Percentiles rank a stretch among this genome's conserved stretches.
These are phyloP conservation scores for Ophiostoma populinum DNA, from an alignment of 2,329 filamentous ascomycete genomes.

Conservation along the genomic window DNA sequence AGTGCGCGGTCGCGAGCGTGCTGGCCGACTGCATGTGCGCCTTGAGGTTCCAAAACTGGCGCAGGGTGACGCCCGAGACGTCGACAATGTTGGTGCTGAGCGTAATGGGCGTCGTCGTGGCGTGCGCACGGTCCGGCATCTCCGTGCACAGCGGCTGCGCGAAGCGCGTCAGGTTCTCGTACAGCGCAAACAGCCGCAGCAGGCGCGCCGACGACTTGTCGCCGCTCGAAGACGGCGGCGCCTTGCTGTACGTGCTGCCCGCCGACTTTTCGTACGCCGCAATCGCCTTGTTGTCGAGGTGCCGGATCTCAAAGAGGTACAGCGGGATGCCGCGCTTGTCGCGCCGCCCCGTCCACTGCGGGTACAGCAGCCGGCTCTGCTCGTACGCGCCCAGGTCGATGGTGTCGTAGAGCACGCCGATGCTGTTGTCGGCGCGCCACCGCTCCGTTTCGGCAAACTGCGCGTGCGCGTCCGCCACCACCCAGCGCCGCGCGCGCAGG, in stretches of 20 bases:
- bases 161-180: conserved; percentile 83
- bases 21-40: conserved; percentile 86
- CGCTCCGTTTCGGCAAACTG: conserved; percentile 83
- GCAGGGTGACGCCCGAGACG: conserved; percentile 70
- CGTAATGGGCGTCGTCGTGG: conserved; percentile 64
- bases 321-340: conserved; percentile 75
- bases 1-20: conserved; percentile 76
- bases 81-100: conserved; percentile 93
- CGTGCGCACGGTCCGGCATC: conserved; percentile 51
- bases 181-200: conserved; percentile 75
- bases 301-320: conserved; percentile 75
- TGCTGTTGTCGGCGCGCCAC: conserved; percentile 65
- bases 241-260: conserved; percentile 38
- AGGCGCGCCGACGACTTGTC: conserved; percentile 57
- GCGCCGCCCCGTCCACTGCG: conserved; percentile 84
- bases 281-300: conserved; percentile 69
- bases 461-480: conserved; percentile 55
- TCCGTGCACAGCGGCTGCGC: conserved; percentile 70
- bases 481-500: conserved; percentile 69
- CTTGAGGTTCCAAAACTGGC: conserved; percentile 93
- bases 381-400: conserved; percentile 79
- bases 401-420: conserved; percentile 66
- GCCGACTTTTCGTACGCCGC: conserved; percentile 57
- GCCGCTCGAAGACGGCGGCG: conserved; percentile 31
- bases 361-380: conserved; percentile 65